phyloP scores from a whole-genome alignment of 768 basidiomycete species.

The Vararia minispora region DNA sequence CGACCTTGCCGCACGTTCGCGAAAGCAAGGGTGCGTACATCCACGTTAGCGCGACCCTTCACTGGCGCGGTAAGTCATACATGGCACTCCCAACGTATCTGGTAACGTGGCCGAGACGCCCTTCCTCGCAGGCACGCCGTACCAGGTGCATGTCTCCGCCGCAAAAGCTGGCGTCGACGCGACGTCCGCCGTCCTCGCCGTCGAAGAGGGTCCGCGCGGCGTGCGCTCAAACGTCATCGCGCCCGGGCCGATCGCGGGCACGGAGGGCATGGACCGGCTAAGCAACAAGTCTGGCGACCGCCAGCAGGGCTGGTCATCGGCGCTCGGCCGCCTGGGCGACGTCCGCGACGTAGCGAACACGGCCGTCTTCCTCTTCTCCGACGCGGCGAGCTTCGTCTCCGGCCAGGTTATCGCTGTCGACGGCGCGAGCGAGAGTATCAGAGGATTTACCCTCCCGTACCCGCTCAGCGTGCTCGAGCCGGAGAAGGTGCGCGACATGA shows the following conservation, averaged over 20 bases:
- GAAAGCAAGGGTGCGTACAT: conserved; percentile 72
- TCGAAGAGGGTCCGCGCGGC: conserved; percentile 94
- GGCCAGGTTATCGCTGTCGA: conserved; percentile 25
- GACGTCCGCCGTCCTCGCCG: conserved; percentile 71
- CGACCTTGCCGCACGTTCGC: conserved; percentile 68
- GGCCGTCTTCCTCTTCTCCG: conserved; percentile 29
- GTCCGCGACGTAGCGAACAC: conserved; percentile 26
- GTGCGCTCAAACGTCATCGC: conserved; percentile 83
- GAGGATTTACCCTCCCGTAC: conserved; percentile 13
- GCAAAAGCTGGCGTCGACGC: conserved; percentile 95
- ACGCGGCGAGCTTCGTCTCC: conserved; percentile 27
- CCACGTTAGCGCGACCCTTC: conserved; percentile 82
- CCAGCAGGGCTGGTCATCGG: background rate
- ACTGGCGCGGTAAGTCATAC: conserved; percentile 64
- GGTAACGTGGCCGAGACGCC: background rate
- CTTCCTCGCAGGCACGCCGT: conserved; percentile 48
- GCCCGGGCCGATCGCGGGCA: conserved; percentile 72
- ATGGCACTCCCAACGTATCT: background rate
- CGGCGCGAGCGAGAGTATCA: conserved; percentile 15
- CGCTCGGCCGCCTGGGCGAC: conserved; percentile 14
- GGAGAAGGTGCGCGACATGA: conserved; percentile 9
- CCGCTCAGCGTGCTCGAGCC: conserved; percentile 17
- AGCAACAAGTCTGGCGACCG: conserved; percentile 9
- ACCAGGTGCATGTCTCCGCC: conserved; percentile 88
- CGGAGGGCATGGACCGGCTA: conserved; percentile 66